Evolutionary conservation across 2,329 filamentous ascomycete genomes (phyloP).

Genomic region (Beauveria brongniartii): DNA sequence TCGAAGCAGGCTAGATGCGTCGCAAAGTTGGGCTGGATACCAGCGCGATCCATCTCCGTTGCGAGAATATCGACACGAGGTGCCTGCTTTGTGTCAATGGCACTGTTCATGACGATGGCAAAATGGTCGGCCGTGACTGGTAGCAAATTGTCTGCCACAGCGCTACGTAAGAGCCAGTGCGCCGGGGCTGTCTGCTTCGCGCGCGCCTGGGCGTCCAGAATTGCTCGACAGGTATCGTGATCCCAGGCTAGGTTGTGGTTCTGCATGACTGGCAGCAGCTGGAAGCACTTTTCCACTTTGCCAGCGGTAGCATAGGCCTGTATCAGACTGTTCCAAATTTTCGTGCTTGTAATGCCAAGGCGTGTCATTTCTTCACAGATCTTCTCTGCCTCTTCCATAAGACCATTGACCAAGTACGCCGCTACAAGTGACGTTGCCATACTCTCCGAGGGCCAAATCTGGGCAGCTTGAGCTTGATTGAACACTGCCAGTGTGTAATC

Average conservation of each 20-base stretch:
- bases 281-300: slow-evolving; percentile 40
- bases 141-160: slow-evolving; percentile 36
- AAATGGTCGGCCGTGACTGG: slow-evolving; percentile 41
- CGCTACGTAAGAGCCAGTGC: slow-evolving; percentile 37
- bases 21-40: slow-evolving; percentile 34
- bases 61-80: slow-evolving; percentile 27
- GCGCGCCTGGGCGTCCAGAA: slow-evolving; percentile 41
- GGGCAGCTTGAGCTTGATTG: slow-evolving; percentile 47
- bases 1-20: slow-evolving; percentile 36
- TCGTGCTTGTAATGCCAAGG: slow-evolving; percentile 43
- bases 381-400: slow-evolving; percentile 28
- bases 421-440: slow-evolving; percentile 60
- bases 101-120: slow-evolving; percentile 43
- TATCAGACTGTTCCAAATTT: slow-evolving; percentile 74
- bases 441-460: slow-evolving; percentile 41
- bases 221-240: slow-evolving; percentile 39
- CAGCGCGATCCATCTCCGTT: slow-evolving; percentile 33
- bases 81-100: slow-evolving; percentile 37
- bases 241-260: slow-evolving; percentile 39
- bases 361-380: slow-evolving; percentile 41
- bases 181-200: slow-evolving; percentile 43
- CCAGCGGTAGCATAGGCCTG: slow-evolving; percentile 58
- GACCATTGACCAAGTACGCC: slow-evolving; percentile 47
- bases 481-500: slow-evolving; percentile 60
- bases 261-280: slow-evolving; percentile 41